Evolutionary conservation across 1,284 basidiomycete species (phyloP).

Genomic region (Inonotus obliquus): DNA sequence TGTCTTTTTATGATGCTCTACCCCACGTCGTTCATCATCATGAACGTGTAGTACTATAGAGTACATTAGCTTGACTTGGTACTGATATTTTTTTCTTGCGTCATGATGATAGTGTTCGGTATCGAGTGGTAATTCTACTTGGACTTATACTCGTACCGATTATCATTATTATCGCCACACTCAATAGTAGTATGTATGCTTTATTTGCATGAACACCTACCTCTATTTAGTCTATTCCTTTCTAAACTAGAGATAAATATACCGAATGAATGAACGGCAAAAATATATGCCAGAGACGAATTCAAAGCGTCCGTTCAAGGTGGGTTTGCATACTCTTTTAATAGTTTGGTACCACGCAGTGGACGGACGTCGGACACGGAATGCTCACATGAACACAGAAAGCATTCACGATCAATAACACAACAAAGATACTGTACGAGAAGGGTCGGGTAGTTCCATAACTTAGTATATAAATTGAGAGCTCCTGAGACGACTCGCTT

Average conservation of each 20-base stretch:
- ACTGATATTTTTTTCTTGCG: not conserved
- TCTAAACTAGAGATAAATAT: too few species aligned
- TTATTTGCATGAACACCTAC: too few species aligned
- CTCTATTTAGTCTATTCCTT: too few species aligned
- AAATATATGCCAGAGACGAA: too few species aligned
- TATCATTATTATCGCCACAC: too few species aligned
- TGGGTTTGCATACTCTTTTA: too few species aligned
- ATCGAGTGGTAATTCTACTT: too few species aligned
- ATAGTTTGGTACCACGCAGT: too few species aligned
- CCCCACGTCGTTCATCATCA: not conserved
- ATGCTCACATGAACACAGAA: not conserved
- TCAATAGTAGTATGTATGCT: too few species aligned
- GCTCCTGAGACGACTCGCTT: not conserved
- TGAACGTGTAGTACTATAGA: not conserved
- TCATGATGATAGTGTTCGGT: not conserved
- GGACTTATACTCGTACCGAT: too few species aligned
- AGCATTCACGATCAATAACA: not conserved
- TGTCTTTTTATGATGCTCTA: not conserved
- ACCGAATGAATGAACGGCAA: too few species aligned
- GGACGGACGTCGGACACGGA: not conserved
- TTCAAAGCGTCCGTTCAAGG: too few species aligned
- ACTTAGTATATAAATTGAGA: not conserved
- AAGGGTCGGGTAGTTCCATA: not conserved
- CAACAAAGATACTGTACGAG: not conserved
- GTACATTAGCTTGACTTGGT: not conserved